Base-by-base conservation (phyloP, 2,329 filamentous ascomycete genomes). In the Dothideomycetes sp. region DNA sequence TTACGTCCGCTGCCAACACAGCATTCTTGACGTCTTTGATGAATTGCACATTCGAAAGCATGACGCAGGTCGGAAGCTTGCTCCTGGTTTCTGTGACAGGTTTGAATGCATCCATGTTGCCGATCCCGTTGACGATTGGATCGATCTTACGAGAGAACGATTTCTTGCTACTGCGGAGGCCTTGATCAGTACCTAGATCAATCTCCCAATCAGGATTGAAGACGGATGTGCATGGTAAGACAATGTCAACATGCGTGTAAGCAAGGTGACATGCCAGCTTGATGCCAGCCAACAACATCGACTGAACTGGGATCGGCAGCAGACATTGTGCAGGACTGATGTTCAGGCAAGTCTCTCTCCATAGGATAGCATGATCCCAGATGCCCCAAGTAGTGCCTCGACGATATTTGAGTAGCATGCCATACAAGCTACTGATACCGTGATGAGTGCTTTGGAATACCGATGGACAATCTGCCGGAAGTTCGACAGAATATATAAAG, bases 201-300 rank as follows among this genome's bases (percentile, higher is more conserved):
- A 72, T 65, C 50, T 79, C 75, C 75, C 75, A 79, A 35, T 71
- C 73, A 18, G 75, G 75, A 49, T 78, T 79, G 59, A 78, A 79
- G 55, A 77, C 74, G 47, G 76, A 74, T 28, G 68, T 67, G 52
- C 67, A 74, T 6, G 71, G 71, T n/a, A 73, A 59, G 38, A 73
- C 64, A 25, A 75, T 70, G 54, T 79, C 75, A n/a, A 74, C 74
- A 47, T 79, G 74, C 43, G 63, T 59, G 15, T 63, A 50, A 38
- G 60, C 61, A n/a, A 64, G 54, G 48, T 57, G 59, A 6, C 59
- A 63, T 3, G 60, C 62, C 37, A 64, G 45, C 45, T 60, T 62
- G 58, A 64, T 60, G 37, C 63, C 48, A 4, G 59, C 60, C 25
- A 64, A 51, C 4, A 64, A 51, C 12, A 61, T 52, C 31, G 61